These are phyloP conservation scores for Starmera dryadoides DNA, from an alignment of 805 yeast species.

Conservation along the genomic window DNA sequence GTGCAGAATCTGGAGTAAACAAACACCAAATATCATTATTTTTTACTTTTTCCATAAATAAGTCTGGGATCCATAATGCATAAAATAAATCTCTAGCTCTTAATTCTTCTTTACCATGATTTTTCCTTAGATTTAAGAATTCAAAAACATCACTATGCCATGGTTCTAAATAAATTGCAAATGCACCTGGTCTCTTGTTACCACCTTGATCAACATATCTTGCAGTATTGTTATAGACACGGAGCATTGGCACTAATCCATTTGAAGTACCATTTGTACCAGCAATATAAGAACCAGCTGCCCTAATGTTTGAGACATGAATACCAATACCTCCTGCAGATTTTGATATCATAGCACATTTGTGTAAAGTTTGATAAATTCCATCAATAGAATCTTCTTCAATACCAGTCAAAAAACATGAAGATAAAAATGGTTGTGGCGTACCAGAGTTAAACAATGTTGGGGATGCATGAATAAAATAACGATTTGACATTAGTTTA, in stretches of 20 bases:
- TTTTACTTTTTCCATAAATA: constrained; percentile 89
- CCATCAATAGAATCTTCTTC: constrained; percentile 95
- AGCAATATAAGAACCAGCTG: constrained; percentile 84
- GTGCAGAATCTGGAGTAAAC: constrained; percentile 85
- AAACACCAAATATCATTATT: constrained; percentile 75
- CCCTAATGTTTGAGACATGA: constrained; percentile 81
- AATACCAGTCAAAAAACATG: constrained; percentile 89
- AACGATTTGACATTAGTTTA: constrained; percentile 77
- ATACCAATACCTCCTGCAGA: constrained; percentile 95
- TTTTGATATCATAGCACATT: constrained; percentile 86
- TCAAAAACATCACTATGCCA: constrained; percentile 95
- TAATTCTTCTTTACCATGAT: constrained; percentile 91
- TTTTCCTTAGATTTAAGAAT: constrained; percentile 80
- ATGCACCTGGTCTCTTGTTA: constrained; percentile 96
- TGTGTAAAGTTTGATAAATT: constrained; percentile 81
- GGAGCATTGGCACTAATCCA: constrained; percentile 91
- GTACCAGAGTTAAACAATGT: constrained; percentile 94
- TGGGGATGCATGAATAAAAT: constrained; percentile 95
- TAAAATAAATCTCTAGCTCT: constrained; percentile 92
- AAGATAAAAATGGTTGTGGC: constrained; percentile 75
- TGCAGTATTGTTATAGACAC: constrained; percentile 94
- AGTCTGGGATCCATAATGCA: constrained; percentile 92
- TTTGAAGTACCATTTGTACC: constrained; percentile 91
- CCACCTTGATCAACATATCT: constrained; percentile 98
- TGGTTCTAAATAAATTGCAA: constrained; percentile 90